Evolutionary conservation across 257 asterid genomes (phyloP).

Genomic region (Forsythia suspensa): DNA sequence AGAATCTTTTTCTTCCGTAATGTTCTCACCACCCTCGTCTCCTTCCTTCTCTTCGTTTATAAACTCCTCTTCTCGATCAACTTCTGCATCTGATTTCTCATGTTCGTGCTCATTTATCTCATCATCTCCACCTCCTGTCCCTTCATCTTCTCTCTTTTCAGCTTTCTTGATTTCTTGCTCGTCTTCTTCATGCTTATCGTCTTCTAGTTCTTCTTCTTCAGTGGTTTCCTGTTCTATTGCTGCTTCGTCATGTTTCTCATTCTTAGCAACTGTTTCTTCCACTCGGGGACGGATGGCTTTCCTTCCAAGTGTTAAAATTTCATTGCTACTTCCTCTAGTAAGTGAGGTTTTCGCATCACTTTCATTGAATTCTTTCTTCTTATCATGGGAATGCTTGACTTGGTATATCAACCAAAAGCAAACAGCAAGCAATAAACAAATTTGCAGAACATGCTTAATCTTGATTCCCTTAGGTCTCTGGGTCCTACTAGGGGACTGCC

Average conservation of each 20-base stretch:
- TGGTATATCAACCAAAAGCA: slow-evolving; percentile 97
- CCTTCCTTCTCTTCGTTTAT: slow-evolving; percentile 48
- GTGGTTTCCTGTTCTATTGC: slow-evolving; percentile 45
- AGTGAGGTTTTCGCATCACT: slow-evolving; percentile 41
- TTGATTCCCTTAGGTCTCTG: slow-evolving; percentile 73
- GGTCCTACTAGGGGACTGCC: slow-evolving; percentile 70
- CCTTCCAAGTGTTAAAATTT: slow-evolving; percentile 59
- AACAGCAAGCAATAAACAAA: slow-evolving; percentile 76
- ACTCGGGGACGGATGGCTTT: slow-evolving; percentile 51
- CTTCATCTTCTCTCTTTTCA: slow-evolving; percentile 55
- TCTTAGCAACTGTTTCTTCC: slow-evolving; percentile 35
- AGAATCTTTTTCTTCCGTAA: slow-evolving; percentile 44
- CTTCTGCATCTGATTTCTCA: slow-evolving; percentile 62
- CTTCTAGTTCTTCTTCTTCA: slow-evolving; percentile 47
- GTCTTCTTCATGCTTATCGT: slow-evolving; percentile 40
- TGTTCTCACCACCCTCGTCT: slow-evolving; percentile 48
- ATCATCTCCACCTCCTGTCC: slow-evolving; percentile 42
- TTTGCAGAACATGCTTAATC: slow-evolving; percentile 62
- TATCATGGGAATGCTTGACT: slow-evolving; percentile 83
- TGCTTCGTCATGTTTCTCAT: slow-evolving; percentile 30
- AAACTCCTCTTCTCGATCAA: slow-evolving; percentile 47
- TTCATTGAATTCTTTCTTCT: slow-evolving; percentile 74
- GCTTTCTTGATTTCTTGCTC: slow-evolving; percentile 48
- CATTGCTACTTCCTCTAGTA: slow-evolving; percentile 26
- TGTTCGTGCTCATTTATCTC: slow-evolving; percentile 55